Percentiles rank a stretch among this genome's conserved stretches.
Evolutionary conservation across 169 alveolate species (phyloP).

Genomic region (Cytauxzoon felis): DNA sequence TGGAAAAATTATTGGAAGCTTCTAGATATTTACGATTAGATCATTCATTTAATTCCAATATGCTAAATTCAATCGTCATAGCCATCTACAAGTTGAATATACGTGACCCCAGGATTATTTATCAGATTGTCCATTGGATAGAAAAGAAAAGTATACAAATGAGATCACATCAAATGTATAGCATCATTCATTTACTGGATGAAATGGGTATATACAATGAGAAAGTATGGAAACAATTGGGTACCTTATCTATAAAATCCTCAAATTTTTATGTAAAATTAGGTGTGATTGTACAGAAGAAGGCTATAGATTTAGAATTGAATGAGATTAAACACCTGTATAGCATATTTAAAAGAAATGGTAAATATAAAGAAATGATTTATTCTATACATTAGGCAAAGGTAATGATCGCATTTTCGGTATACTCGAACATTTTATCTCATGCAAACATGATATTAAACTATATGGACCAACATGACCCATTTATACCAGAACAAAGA

Average conservation of each 20-base stretch:
- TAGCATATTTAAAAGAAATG: constrained; percentile 64
- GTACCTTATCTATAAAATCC: too few species aligned
- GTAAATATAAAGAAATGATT: background rate
- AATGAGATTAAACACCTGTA: constrained; percentile 41
- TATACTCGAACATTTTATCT: constrained; percentile 69
- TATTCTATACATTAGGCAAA: constrained; percentile 50
- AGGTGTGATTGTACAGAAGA: constrained; percentile 76
- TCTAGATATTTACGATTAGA: constrained; percentile 74
- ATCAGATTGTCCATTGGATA: constrained; percentile 72
- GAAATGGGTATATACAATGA: constrained; percentile 73
- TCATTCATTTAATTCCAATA: constrained; percentile 74
- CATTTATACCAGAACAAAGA: too few species aligned
- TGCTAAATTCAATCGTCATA: constrained; percentile 67
- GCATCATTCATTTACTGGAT: constrained; percentile 57
- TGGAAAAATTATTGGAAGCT: constrained; percentile 66
- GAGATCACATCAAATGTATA: constrained; percentile 72
- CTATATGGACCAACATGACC: constrained; percentile 72
- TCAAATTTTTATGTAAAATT: too few species aligned
- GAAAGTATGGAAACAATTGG: constrained; percentile 75
- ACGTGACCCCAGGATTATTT: constrained; percentile 68
- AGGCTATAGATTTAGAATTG: constrained; percentile 68
- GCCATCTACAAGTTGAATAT: constrained; percentile 53
- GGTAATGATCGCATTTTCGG: constrained; percentile 76
- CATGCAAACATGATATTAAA: constrained; percentile 69
- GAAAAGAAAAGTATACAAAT: constrained; percentile 70